phyloP scores from a whole-genome alignment of 139 green algal species.

The Ostreobium quekettii region DNA sequence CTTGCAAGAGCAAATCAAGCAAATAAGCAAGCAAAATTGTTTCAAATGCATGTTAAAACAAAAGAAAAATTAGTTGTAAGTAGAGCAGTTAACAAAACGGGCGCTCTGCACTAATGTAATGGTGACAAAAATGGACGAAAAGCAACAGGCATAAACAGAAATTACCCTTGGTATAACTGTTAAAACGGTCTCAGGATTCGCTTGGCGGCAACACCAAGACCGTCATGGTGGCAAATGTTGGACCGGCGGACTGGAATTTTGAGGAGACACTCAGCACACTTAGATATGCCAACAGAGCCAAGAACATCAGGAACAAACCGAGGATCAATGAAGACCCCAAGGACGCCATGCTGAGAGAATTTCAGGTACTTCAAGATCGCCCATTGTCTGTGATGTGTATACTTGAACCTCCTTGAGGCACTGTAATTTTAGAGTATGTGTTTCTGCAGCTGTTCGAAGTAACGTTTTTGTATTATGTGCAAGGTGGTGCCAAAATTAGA shows the following conservation, averaged over 20 bases:
- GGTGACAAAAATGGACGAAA: no score
- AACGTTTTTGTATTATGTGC: neutral
- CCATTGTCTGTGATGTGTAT: neutral
- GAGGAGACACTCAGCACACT: constrained; percentile 77
- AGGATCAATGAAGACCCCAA: constrained; percentile 81
- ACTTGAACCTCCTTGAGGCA: constrained; percentile 22
- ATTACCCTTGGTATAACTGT: no score
- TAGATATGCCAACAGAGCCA: constrained; percentile 69
- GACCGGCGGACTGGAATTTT: constrained; percentile 72
- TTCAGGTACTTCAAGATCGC: constrained; percentile 40
- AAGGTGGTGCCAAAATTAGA: neutral
- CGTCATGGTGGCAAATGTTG: constrained; percentile 73
- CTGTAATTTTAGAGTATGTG: neutral
- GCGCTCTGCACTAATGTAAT: no score
- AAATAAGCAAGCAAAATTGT: no score
- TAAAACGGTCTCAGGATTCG: no score
- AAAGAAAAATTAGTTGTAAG: no score
- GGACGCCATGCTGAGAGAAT: constrained; percentile 72
- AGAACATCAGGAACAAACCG: constrained; percentile 85
- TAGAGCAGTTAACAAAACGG: no score
- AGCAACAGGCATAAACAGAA: no score
- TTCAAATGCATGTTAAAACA: no score
- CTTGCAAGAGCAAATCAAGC: no score
- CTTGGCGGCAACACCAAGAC: constrained; percentile 81
- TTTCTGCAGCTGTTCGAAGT: neutral